Evolutionary conservation across 2,329 filamentous ascomycete genomes (phyloP), one percentile per base, ranked within the genome.

Genomic region (Penicillium capsulatum): DNA sequence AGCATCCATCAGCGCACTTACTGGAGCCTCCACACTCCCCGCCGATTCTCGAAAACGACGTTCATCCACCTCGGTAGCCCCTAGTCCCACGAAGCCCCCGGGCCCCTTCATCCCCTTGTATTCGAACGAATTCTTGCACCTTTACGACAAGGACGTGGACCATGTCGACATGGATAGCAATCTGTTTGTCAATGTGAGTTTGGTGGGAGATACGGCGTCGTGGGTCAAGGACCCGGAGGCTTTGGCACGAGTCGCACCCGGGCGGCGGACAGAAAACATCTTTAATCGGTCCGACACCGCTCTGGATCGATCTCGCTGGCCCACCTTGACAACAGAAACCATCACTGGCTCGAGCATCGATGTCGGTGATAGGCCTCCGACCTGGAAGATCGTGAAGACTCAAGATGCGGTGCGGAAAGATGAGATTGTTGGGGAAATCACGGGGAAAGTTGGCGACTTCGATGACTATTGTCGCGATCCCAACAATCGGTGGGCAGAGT

Each of bases 191-290:
- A 87, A 80, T 52, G 76, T 96, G 8, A 75, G 74, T 24, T 81
- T 94, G 24, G 83, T 86, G 3, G 84, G 84, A 43, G 77, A 81
- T 11, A 75, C 94, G 42, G 83, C 84, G 0, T 72, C 76, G 3
- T 97, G 91, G 90, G 74, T 94, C 17, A 80, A 79, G 41, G 84
- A 94, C 45, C 77, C 80, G 1, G 79, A 81, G 9, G 80, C 79
- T 8, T 73, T 94, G 50, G 75, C 77, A 36, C 68, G 74, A 41
- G 84, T 86, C 47, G 79, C 83, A 1, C 83, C 83, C 28, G 80
- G 81, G 15, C 71, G 72, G 40, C 65, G 66, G 22, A 70, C 73
- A 28, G 75, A 78, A 10, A 83, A 92, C 32, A 81, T 92, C 17
- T 91, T 95, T 58, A 81, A 75, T 28, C 64, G 75, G 51, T 75